phyloP scores from a whole-genome alignment of 2,329 filamentous ascomycete genomes.

The Dactylellina drechsleri region DNA sequence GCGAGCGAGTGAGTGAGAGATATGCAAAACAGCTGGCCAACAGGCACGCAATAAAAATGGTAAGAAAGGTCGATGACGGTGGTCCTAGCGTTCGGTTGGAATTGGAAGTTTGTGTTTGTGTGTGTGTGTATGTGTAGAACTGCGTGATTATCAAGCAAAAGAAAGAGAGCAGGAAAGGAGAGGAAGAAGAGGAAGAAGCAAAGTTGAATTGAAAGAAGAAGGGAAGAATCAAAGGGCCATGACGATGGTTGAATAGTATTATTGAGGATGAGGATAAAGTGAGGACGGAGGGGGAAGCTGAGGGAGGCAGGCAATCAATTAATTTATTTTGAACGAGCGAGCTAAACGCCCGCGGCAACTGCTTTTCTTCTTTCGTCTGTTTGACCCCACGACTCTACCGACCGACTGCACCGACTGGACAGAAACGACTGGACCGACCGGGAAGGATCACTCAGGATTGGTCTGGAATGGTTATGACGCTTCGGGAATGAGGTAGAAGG shows the following conservation, averaged over 20 bases:
- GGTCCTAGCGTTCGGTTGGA: neutral
- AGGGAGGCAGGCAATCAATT: neutral
- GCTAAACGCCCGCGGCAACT: conserved; percentile 15
- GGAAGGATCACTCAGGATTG: conserved; percentile 5
- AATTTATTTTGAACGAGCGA: neutral
- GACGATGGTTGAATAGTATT: too few relatives aligned
- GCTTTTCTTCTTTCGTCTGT: too few relatives aligned
- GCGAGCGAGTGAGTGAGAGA: neutral
- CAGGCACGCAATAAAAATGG: neutral
- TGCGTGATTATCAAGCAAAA: conserved; percentile 16
- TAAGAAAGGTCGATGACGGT: neutral
- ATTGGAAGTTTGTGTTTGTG: too few relatives aligned
- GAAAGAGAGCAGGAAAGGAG: conserved; percentile 10
- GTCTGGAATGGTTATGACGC: conserved; percentile 27
- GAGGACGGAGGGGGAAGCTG: conserved; percentile 9
- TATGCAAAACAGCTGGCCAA: neutral
- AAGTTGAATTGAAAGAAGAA: too few relatives aligned
- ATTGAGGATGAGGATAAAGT: neutral
- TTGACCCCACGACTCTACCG: too few relatives aligned
- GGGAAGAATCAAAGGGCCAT: too few relatives aligned
- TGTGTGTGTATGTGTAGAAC: neutral
- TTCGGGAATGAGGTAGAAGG: conserved; percentile 51
- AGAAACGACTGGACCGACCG: neutral
- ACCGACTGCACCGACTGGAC: too few relatives aligned
- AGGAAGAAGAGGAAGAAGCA: too few relatives aligned